Evolutionary conservation across 257 asterid species (phyloP).

Genomic region (Solanum ossicruentum): DNA sequence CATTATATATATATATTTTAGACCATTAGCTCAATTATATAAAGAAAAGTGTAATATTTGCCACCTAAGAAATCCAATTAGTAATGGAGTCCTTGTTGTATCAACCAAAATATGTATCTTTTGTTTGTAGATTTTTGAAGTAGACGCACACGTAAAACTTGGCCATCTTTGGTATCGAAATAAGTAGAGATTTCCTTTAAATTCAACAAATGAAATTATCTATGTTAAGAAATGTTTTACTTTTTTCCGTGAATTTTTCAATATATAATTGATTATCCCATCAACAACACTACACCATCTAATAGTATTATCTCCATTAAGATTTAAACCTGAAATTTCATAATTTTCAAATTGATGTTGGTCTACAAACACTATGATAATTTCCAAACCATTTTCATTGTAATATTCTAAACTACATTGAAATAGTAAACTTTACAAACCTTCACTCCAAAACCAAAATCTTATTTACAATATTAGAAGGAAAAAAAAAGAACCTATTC

Average conservation of each 20-base stretch:
- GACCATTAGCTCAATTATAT: not conserved
- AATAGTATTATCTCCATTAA: too few species aligned
- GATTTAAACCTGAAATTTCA: not conserved
- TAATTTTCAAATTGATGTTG: not conserved
- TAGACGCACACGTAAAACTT: not conserved
- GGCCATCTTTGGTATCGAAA: not conserved
- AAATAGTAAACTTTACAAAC: not conserved
- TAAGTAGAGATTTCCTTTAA: not conserved
- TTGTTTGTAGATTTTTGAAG: not conserved
- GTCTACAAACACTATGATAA: not conserved
- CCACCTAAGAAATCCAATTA: not conserved
- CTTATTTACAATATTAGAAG: not conserved
- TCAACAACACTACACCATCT: too few species aligned
- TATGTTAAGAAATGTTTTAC: not conserved
- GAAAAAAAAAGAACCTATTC: not conserved
- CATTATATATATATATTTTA: too few species aligned
- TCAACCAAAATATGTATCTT: not conserved
- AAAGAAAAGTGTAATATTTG: not conserved
- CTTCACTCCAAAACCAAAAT: not conserved
- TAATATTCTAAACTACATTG: not conserved
- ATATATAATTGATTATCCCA: not conserved
- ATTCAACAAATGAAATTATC: not conserved
- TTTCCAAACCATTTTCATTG: not conserved
- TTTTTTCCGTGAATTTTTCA: not conserved
- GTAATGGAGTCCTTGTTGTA: not conserved